Evolutionary conservation across 495 filamentous ascomycete species (phyloP), one percentile per base, ranked within the genome.

Genomic region (Aspergillus nanangensis): DNA sequence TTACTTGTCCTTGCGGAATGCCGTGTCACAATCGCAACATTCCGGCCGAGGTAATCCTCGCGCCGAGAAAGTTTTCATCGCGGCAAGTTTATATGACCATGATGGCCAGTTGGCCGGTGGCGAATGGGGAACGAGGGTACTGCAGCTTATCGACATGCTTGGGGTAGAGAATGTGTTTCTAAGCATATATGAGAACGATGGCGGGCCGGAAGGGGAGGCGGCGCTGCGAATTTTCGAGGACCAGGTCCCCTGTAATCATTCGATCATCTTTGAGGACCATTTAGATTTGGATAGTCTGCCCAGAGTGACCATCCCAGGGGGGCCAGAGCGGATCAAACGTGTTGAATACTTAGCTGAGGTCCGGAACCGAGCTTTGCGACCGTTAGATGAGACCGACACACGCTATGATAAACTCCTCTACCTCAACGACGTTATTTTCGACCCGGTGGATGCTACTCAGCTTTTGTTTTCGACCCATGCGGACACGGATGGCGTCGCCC

Each of bases 341-440:
- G 83, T 91, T 19, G 80, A 83, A 29, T 90, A 82, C 55, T 69
- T 91, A n/a, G 83, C 88, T 10, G 83, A 87, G 56, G 78, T 87
- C 22, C 78, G 87, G 45, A 93, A 93, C 58, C 79, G 79, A 31
- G 88, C 85, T 5, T 63, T 93, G 18, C 61, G 72, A 41, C 86
- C 86, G 1, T 65, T 93, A 8, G 70, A 80, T 19, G 52, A 68
- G 31, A 68, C 65, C 1, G 53, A 65, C 31, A 57, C 47, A 18
- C 57, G 45, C 3, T 90, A 78, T 52, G 83, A 87, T 60, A 84
- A 81, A 54, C 57, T 93, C 5, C 70, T 93, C 1, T 90, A 82
- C 60, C 60, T 91, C 42, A 92, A 93, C 52, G 88, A 91, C 58
- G 75, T 90, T 20, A 61, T 81, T 15, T 91, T 90, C 63, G 61